These are phyloP conservation scores for Didymella arachidicola DNA, from an alignment of 2,329 filamentous ascomycete species.

Conservation along the genomic window DNA sequence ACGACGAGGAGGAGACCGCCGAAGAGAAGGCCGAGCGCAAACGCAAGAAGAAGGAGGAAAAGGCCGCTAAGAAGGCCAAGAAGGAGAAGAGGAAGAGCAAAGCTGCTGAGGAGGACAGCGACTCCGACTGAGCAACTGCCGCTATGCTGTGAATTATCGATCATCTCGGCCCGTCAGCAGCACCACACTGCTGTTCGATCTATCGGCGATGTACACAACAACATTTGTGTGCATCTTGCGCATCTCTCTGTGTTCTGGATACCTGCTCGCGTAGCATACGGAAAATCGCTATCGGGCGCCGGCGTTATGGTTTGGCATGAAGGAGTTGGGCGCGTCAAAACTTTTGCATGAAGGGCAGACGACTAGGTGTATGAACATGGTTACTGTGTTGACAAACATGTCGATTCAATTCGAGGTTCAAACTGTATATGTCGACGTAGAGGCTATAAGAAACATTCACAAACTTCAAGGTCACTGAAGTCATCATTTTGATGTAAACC, in stretches of 20 bases:
- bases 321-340: constrained; percentile 47
- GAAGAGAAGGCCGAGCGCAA: constrained; percentile 60
- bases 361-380: constrained; percentile 34
- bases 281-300: constrained; percentile 43
- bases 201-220: constrained; percentile 28
- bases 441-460: constrained; percentile 23
- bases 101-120: constrained; percentile 36
- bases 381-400: constrained; percentile 29
- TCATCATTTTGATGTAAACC: neutral
- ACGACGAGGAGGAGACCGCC: constrained; percentile 55
- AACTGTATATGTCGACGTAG: constrained; percentile 27
- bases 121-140: constrained; percentile 40
- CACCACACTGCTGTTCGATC: constrained; percentile 23
- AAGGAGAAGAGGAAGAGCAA: constrained; percentile 47
- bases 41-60: constrained; percentile 79
- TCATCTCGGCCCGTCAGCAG: constrained; percentile 28
- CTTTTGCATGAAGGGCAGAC: constrained; percentile 38
- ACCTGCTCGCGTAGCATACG: constrained; percentile 49
- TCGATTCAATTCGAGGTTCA: constrained; percentile 33
- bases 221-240: constrained; percentile 34
- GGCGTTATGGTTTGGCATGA: constrained; percentile 42
- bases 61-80: constrained; percentile 47
- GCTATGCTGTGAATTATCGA: constrained; percentile 24
- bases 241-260: constrained; percentile 36
- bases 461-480: constrained; percentile 16